Evolutionary conservation across 495 filamentous ascomycete genomes (phyloP).

Genomic region (Thozetella sp.): DNA sequence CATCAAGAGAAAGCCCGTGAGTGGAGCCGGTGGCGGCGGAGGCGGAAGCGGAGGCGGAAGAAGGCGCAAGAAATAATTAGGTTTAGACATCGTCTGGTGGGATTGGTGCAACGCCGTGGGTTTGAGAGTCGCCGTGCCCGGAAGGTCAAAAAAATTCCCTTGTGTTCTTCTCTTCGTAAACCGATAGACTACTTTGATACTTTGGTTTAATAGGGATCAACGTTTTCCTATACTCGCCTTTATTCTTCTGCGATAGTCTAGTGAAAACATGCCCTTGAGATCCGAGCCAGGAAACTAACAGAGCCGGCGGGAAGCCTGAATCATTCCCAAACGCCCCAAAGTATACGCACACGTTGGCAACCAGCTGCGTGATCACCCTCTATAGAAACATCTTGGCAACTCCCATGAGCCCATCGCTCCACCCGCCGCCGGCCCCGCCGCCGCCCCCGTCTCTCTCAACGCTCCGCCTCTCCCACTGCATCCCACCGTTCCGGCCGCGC

Average conservation of each 20-base stretch:
- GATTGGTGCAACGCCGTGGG: neutral
- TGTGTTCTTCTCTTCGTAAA: conserved; percentile 5
- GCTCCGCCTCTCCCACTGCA: conserved; percentile 41
- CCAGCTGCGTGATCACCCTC: neutral
- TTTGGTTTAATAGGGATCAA: conserved; percentile 17
- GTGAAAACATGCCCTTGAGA: too few relatives aligned
- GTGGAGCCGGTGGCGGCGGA: conserved; percentile 11
- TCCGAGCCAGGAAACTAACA: neutral
- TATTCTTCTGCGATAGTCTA: conserved; percentile 1
- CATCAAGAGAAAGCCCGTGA: conserved; percentile 25
- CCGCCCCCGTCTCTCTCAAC: conserved; percentile 33
- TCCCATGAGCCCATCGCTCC: conserved; percentile 52
- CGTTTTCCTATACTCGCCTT: neutral
- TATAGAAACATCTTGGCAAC: conserved; percentile 68
- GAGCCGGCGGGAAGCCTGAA: neutral
- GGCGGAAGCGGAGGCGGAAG: conserved; percentile 11
- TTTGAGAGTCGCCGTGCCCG: neutral
- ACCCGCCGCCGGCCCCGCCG: conserved; percentile 27
- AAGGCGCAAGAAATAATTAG: conserved; percentile 29
- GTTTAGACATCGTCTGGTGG: neutral
- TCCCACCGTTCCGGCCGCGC: conserved; percentile 25
- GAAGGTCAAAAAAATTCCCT: conserved; percentile 7
- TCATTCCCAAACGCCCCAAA: neutral
- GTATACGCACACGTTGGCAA: neutral
- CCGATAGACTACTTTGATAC: conserved; percentile 20